These are phyloP conservation scores for Cercophora sp. DNA, from an alignment of 495 filamentous ascomycete genomes.

Conservation along the genomic window DNA sequence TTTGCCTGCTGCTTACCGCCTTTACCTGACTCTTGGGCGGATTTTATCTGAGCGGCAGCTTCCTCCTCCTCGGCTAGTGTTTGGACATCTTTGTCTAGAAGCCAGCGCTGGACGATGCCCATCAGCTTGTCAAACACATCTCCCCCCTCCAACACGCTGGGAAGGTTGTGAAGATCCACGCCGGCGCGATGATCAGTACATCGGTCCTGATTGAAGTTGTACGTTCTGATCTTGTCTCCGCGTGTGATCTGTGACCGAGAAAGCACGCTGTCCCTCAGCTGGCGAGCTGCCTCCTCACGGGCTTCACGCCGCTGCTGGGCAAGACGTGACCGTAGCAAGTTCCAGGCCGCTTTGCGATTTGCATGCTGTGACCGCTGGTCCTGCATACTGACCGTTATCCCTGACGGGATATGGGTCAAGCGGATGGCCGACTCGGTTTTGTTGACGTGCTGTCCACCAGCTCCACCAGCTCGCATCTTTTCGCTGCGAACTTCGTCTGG, in stretches of 20 bases:
- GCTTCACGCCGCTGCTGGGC: conserved; percentile 78
- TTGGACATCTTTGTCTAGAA: conserved; percentile 72
- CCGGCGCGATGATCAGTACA: conserved; percentile 93
- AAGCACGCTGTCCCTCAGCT: conserved; percentile 67
- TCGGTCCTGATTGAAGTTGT: conserved; percentile 89
- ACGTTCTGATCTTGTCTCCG: conserved; percentile 90
- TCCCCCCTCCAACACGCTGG: conserved; percentile 72
- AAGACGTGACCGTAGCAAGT: conserved; percentile 73
- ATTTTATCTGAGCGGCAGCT: too few species aligned
- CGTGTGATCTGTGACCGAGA: conserved; percentile 79
- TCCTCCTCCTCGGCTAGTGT: conserved; percentile 53
- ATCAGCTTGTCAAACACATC: conserved; percentile 66
- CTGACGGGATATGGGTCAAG: conserved; percentile 86
- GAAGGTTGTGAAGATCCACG: conserved; percentile 74
- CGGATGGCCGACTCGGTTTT: conserved; percentile 95
- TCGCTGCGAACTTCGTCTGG: conserved; percentile 80
- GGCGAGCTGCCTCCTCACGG: conserved; percentile 74
- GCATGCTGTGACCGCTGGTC: conserved; percentile 85
- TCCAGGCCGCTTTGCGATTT: conserved; percentile 85
- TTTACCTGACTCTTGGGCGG: too few species aligned
- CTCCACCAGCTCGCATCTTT: conserved; percentile 86
- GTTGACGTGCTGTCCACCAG: conserved; percentile 97
- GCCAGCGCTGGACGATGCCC: conserved; percentile 76
- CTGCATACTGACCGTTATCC: conserved; percentile 82
- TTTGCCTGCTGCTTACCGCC: too few species aligned